A percentile compares a stretch with the other conserved stretches of the same genome.
phyloP scores from a whole-genome alignment of 2,329 filamentous ascomycete species.

The Penicillium sp. region DNA sequence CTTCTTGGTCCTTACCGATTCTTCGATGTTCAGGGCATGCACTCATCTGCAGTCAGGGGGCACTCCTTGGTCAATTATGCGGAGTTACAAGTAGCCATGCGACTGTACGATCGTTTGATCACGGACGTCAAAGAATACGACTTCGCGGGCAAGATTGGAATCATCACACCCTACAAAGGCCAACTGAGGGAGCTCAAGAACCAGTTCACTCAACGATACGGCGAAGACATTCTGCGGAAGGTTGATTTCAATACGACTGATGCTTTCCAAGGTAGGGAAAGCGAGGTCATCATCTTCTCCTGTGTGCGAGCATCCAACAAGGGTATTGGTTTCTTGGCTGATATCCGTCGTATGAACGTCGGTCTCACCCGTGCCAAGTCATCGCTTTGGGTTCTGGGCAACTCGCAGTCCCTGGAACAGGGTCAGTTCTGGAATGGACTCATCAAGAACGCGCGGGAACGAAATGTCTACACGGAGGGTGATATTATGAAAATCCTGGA shows the following conservation, averaged over 20 bases:
- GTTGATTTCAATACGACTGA: conserved; percentile 99
- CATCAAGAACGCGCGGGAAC: conserved; percentile 66
- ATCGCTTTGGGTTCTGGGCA: conserved; percentile 90
- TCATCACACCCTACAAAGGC: conserved; percentile 96
- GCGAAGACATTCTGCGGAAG: conserved; percentile 62
- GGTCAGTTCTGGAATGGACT: conserved; percentile 86
- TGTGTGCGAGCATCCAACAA: conserved; percentile 89
- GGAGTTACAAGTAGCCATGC: conserved; percentile 77
- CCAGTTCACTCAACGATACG: conserved; percentile 64
- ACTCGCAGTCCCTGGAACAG: conserved; percentile 74
- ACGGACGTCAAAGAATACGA: conserved; percentile 62
- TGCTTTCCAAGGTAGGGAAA: conserved; percentile 92
- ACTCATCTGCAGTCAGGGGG: conserved; percentile 69
- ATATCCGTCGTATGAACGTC: conserved; percentile 98
- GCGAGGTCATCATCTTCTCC: conserved; percentile 97
- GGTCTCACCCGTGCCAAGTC: conserved; percentile 93
- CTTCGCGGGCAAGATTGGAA: conserved; percentile 75
- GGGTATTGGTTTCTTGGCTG: conserved; percentile 94
- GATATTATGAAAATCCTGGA: conserved; percentile 50
- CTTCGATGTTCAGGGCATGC: conserved; percentile 87
- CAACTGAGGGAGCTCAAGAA: conserved; percentile 72
- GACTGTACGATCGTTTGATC: conserved; percentile 70
- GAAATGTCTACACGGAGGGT: conserved; percentile 68
- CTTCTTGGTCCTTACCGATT: conserved; percentile 89
- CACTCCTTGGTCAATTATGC: conserved; percentile 83